These are phyloP conservation scores for Dipteronia sinensis DNA, from an alignment of 345 rosid species.

Conservation along the genomic window DNA sequence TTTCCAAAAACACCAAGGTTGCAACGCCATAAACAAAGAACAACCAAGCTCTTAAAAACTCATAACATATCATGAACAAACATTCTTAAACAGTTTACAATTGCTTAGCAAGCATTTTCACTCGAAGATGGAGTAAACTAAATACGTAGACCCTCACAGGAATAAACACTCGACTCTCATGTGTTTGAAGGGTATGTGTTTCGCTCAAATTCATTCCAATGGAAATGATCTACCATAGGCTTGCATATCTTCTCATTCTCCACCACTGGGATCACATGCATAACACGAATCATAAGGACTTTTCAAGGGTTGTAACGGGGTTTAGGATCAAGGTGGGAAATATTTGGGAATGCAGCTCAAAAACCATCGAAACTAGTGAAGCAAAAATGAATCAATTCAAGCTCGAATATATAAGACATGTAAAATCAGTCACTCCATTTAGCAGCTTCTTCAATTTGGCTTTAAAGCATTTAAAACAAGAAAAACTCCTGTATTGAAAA, in stretches of 20 bases:
- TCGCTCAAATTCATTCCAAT: conserved; percentile 13
- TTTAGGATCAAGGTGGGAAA: no score
- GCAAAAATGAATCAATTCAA: no score
- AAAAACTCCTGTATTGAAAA: background rate
- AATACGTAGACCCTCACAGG: conserved; percentile 7
- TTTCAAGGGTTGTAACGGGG: no score
- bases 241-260: no score
- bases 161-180: conserved; percentile 16
- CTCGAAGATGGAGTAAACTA: conserved; percentile 11
- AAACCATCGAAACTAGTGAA: no score
- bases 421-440: background rate
- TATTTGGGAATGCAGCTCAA: no score
- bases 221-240: no score
- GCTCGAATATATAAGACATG: no score
- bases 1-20: conserved; percentile 5
- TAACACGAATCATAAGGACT: no score
- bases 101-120: conserved; percentile 6
- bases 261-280: no score
- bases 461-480: background rate
- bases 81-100: background rate
- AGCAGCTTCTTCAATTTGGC: background rate
- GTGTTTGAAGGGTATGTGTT: conserved; percentile 13
- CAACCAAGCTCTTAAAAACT: background rate
- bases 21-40: background rate
- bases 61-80: background rate